Base-by-base conservation (phyloP, 139 green algal genomes). In the Mesostigma viride region DNA sequence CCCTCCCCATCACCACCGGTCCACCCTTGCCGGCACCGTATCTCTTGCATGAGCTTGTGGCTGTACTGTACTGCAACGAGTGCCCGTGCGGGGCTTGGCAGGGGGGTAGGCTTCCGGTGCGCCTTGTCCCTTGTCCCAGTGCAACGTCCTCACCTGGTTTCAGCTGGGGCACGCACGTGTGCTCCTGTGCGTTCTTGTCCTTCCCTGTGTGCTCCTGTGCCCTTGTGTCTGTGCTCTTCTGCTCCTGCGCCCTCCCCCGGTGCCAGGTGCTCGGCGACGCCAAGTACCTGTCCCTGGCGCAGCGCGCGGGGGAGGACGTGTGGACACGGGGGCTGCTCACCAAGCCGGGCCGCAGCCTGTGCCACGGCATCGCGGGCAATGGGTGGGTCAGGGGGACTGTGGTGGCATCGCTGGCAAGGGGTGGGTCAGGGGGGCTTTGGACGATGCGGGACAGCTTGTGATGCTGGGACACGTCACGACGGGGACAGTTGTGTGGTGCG, bases 221-320 rank as follows among this genome's bases (percentile, higher is more conserved):
- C 48, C 64, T 5, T 6, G 34, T 70, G n/a, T 27, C 4, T 59
- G 2, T 67, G n/a, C n/a, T n/a, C n/a, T n/a, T n/a, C n/a, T 67
- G 24, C 60, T 53, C 22, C n/a, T 20, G 22, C 22, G 20, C n/a
- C 22, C 20, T 64, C 57, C 26, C 20, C 26, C 57, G 22, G 26
- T 60, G 57, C 17, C 40, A 53, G 40, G 40, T 53, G 40, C 17
- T 53, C 17, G 40, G 40, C 14, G 40, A 53, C 40, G 14, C 14
- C 14, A 53, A 53, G 40, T 53, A 53, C 40, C 40, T 53, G 14
- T 14, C 14, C 14, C 14, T 14, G 14, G 40, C 40, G 14, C 40
- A 17, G 14, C 17, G 14, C 14, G 14, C 17, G 14, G 40, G 14
- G 14, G 40, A 53, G 17, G 40, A 53, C 17, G 17, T 17, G 40